Evolutionary conservation across 2,329 filamentous ascomycete genomes (phyloP).

Genomic region (Emergomyces pasteurianus): DNA sequence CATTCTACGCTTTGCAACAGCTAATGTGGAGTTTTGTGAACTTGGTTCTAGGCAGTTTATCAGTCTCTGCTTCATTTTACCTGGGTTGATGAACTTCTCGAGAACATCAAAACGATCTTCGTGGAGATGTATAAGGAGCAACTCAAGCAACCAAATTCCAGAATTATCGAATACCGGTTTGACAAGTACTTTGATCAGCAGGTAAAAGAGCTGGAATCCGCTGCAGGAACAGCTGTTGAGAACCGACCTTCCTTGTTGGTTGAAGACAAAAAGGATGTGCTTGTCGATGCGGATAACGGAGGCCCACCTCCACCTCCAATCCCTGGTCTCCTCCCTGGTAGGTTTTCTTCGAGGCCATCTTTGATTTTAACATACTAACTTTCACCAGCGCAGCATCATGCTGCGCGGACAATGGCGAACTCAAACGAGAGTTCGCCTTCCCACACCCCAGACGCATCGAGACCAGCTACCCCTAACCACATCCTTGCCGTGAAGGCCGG

Average conservation of each 20-base stretch:
- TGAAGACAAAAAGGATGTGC: slow-evolving; percentile 34
- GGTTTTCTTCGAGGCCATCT: neutral
- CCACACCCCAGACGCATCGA: slow-evolving; percentile 61
- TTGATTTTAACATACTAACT: slow-evolving; percentile 14
- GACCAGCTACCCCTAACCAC: slow-evolving; percentile 63
- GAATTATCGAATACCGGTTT: slow-evolving; percentile 71
- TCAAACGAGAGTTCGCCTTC: slow-evolving; percentile 60
- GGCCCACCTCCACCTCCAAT: slow-evolving; percentile 40
- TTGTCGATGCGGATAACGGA: slow-evolving; percentile 38
- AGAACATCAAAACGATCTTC: slow-evolving; percentile 89
- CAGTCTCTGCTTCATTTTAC: slow-evolving; percentile 87
- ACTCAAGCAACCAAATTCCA: slow-evolving; percentile 67
- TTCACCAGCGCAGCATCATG: slow-evolving; percentile 30
- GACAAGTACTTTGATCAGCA: slow-evolving; percentile 93
- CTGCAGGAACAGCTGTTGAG: slow-evolving; percentile 29
- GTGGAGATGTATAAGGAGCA: slow-evolving; percentile 81
- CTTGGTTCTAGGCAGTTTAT: slow-evolving; percentile 67
- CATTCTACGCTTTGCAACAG: neutral
- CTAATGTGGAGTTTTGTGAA: neutral
- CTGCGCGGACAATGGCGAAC: slow-evolving; percentile 30
- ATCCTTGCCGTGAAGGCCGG: slow-evolving; percentile 39
- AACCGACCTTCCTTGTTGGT: slow-evolving; percentile 30
- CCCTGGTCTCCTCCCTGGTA: slow-evolving; percentile 41
- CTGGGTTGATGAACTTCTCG: slow-evolving; percentile 94
- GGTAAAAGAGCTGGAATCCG: slow-evolving; percentile 56